These are phyloP conservation scores for Gyrodon lividus DNA, from an alignment of 768 basidiomycete species.

Conservation along the genomic window DNA sequence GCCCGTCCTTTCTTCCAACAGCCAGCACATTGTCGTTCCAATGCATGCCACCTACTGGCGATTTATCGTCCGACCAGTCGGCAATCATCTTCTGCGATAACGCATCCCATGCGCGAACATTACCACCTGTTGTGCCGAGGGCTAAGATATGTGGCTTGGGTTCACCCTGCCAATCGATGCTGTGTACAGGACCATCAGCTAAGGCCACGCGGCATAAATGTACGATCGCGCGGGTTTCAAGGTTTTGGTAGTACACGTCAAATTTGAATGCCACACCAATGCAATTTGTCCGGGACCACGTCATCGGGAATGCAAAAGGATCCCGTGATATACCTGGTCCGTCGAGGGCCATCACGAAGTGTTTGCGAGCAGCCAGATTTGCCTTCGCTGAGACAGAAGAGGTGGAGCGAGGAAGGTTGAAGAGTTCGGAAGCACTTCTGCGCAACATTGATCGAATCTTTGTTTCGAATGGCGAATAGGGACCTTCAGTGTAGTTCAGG, in stretches of 20 bases:
- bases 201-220: constrained; percentile 45
- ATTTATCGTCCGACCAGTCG: constrained; percentile 35
- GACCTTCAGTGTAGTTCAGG: constrained; percentile 49
- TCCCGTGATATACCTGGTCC: constrained; percentile 59
- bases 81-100: constrained; percentile 26
- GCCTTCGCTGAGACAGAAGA: constrained; percentile 53
- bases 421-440: constrained; percentile 51
- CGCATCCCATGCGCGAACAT: constrained; percentile 56
- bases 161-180: constrained; percentile 51
- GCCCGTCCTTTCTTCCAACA: constrained; percentile 39
- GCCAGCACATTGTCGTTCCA: constrained; percentile 40
- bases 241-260: constrained; percentile 63
- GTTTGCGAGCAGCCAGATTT: constrained; percentile 52
- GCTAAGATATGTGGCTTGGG: constrained; percentile 44
- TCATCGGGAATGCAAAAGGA: constrained; percentile 54
- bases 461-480: constrained; percentile 33
- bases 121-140: constrained; percentile 50
- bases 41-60: constrained; percentile 40
- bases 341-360: constrained; percentile 60
- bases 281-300: constrained; percentile 57
- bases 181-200: constrained; percentile 39
- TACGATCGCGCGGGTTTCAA: constrained; percentile 51
- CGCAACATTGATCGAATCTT: constrained; percentile 50
- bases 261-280: constrained; percentile 63
- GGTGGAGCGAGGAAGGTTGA: constrained; percentile 31